Base-by-base conservation (phyloP, 1,139 yeast species). In the Saccharomyces hybrid region DNA sequence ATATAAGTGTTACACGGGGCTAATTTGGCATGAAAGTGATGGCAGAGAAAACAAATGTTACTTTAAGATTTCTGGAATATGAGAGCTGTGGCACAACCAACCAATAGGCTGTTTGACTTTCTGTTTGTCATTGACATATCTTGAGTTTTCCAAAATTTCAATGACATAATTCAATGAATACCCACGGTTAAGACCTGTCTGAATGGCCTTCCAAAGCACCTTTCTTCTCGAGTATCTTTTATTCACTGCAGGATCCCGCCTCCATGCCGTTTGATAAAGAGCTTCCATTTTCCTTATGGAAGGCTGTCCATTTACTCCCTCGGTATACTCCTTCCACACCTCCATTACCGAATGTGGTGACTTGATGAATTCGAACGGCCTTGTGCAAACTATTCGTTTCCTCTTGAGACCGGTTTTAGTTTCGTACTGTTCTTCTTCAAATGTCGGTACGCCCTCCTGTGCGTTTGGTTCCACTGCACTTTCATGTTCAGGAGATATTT, bases 271-370 rank as follows among this genome's bases (percentile, higher is more conserved):
- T 52, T 70, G 72, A 56, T 71, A 74, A 52, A 68, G 65, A 4
- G 61, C 50, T 56, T 74, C 77, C 65, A 74, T 61, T 11, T 72
- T 69, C 53, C 69, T 67, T 27, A 74, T 68, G 4, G 76, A 71
- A 1, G 76, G 75, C 54, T 72, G 74, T 0, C 70, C 72, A 49
- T 71, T 64, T 6, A 70, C 52, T 0, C 77, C 76, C 23, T 68
- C 66, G 0, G 72, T 63, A 52, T 73, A 74, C 57, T 74, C 78
- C 54, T 70, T 66, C 78, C 78, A 74, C 7, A 73, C 67, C 54
- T 74, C 76, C 53, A 65, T 61, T 0, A 74, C 75, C 0, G 74
- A 63, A 23, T 70, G 72, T 2, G 78, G 77, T 0, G 75, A 74
- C 56, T 72, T 72, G 38, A 71, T 60, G 56, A 74, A 74, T 25